phyloP scores from a whole-genome alignment of 176 grass and related monocot genomes.

The Pharus latifolius region DNA sequence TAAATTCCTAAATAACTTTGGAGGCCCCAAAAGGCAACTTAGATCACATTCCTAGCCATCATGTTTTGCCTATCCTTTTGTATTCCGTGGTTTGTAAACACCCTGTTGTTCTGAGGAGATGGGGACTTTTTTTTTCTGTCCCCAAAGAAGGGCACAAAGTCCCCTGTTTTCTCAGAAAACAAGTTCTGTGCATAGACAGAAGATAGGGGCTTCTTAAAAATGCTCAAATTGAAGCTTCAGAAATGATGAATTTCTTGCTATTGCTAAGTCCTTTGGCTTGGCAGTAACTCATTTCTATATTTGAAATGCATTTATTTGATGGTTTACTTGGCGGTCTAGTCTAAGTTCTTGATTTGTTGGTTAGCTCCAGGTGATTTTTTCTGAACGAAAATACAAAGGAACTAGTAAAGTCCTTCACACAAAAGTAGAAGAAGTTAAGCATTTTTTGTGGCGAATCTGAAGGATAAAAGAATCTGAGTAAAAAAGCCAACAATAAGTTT shows the following conservation, averaged over 20 bases:
- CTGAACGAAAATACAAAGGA: neutral
- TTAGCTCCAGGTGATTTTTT: neutral
- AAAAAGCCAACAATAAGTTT: too few relatives aligned
- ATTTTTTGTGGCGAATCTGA: neutral
- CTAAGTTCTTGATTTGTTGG: neutral
- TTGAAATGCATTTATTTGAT: neutral
- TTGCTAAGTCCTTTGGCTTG: neutral
- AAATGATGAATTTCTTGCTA: neutral
- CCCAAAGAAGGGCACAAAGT: too few relatives aligned
- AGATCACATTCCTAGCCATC: neutral
- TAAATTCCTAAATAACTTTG: neutral
- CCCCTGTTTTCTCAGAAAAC: too few relatives aligned
- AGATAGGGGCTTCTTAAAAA: too few relatives aligned
- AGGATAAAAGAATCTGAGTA: neutral
- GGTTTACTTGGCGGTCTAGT: neutral
- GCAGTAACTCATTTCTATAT: neutral
- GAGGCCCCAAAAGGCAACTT: neutral
- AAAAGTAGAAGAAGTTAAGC: neutral
- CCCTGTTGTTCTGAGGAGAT: too few relatives aligned
- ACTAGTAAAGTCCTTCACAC: neutral
- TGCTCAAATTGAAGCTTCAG: neutral
- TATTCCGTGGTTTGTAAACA: too few relatives aligned
- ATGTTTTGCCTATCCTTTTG: too few relatives aligned
- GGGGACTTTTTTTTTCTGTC: too few relatives aligned
- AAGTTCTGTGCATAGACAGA: too few relatives aligned